Percentiles rank a stretch among this genome's conserved stretches.
Conservation (phyloP, 2,329 filamentous ascomycete species). For the Epichloe glyceriae region DNA sequence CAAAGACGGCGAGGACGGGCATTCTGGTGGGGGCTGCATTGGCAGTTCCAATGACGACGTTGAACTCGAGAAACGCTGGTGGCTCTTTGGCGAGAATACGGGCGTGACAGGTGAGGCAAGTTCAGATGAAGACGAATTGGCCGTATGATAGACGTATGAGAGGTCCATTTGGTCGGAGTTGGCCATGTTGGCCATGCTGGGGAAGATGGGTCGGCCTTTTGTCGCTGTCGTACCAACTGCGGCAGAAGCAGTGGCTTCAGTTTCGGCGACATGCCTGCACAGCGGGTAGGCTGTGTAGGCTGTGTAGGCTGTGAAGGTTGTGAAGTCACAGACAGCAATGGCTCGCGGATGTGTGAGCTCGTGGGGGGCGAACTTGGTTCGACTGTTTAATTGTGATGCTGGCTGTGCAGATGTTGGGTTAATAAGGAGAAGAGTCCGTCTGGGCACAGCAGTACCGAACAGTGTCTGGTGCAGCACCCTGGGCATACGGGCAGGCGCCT, state of each 20-base stretch:
- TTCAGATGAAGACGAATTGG: constrained; percentile 50
- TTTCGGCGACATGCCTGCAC: constrained; percentile 5
- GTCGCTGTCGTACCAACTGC: constrained; percentile 5
- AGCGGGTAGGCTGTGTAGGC: constrained; percentile 1
- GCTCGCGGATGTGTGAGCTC: background rate
- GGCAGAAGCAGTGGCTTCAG: constrained; percentile 7
- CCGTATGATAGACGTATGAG: constrained; percentile 29
- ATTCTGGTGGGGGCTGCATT: constrained; percentile 13
- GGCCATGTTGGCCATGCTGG: constrained; percentile 22
- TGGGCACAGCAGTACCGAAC: background rate
- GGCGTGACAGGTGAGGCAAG: constrained; percentile 58
- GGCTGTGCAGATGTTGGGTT: background rate
- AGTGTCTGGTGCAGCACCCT: background rate
- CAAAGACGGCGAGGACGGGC: constrained; percentile 13
- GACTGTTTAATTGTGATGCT: background rate
- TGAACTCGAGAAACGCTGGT: constrained; percentile 58
- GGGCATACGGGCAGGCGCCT: background rate
- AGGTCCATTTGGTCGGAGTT: constrained; percentile 21
- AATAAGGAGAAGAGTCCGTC: background rate
- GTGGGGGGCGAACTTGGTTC: background rate
- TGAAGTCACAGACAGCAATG: constrained; percentile 1
- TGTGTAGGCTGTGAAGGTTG: background rate
- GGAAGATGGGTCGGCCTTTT: constrained; percentile 7
- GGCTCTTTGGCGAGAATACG: constrained; percentile 52
- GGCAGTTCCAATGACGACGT: constrained; percentile 62